These are phyloP conservation scores for Camellia lanceoleosa DNA, from an alignment of 148 eudicot genomes.

Conservation along the genomic window DNA sequence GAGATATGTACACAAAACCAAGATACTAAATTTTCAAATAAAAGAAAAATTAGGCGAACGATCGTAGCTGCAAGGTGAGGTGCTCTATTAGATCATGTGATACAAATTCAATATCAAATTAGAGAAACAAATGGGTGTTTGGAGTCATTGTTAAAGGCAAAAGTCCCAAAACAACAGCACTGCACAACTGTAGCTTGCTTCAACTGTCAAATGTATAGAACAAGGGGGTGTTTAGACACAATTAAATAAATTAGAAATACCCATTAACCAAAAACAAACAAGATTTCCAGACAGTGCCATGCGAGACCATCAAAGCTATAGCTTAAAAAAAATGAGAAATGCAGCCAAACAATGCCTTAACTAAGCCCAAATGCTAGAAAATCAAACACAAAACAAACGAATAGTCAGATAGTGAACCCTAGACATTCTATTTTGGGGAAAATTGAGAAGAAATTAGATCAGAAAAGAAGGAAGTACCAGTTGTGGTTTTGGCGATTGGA, in stretches of 20 bases:
- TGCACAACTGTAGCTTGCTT: not conserved
- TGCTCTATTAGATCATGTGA: not conserved
- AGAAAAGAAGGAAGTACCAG: constrained; percentile 9
- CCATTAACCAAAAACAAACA: not conserved
- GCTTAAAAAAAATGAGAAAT: not conserved
- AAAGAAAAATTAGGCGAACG: not conserved
- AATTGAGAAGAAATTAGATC: not conserved
- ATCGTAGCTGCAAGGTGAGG: not conserved
- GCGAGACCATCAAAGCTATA: not conserved
- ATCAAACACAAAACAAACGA: not conserved
- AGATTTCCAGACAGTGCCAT: not conserved
- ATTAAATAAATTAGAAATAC: not conserved
- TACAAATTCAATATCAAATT: not conserved
- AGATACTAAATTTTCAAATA: not conserved
- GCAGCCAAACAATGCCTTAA: constrained; percentile 3
- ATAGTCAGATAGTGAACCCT: not conserved
- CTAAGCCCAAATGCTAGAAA: not conserved
- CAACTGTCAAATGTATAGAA: not conserved
- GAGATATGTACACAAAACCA: not conserved
- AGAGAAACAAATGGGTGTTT: not conserved
- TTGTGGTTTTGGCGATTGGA: not conserved
- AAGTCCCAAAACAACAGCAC: not conserved
- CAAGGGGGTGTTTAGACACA: not conserved
- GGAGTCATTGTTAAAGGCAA: not conserved
- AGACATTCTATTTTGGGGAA: not conserved